phyloP scores from a whole-genome alignment of 1,284 basidiomycete species.

The Ceratobasidium sp. region DNA sequence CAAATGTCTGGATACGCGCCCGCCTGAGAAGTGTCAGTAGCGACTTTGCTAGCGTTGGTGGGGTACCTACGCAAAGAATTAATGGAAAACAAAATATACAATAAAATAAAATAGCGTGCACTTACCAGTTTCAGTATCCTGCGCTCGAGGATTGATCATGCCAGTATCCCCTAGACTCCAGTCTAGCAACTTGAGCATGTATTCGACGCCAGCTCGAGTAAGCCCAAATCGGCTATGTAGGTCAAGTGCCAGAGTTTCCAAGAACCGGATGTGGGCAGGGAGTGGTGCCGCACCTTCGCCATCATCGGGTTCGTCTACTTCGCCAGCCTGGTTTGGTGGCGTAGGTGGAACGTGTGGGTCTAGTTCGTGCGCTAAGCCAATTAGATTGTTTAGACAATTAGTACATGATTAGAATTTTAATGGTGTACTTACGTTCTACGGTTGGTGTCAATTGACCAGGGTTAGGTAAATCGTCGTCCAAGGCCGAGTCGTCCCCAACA shows the following conservation, averaged over 20 bases:
- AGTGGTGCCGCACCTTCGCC: neutral
- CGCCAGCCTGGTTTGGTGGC: neutral
- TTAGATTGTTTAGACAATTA: conserved; percentile 7
- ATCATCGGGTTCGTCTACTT: neutral
- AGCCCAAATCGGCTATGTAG: conserved; percentile 17
- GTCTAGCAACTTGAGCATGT: conserved; percentile 15
- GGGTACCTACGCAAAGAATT: conserved; percentile 13
- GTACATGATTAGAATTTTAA: neutral
- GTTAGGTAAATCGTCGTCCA: neutral
- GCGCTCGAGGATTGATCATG: neutral
- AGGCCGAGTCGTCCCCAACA: too few relatives aligned
- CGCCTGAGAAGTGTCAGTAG: neutral
- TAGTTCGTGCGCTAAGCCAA: neutral
- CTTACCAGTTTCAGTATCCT: conserved; percentile 5
- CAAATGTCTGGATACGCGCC: neutral
- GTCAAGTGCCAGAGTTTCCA: conserved; percentile 12
- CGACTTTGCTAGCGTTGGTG: conserved; percentile 12
- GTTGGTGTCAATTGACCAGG: neutral
- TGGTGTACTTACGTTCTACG: conserved; percentile 11
- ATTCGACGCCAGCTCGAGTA: conserved; percentile 15
- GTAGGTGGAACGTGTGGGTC: neutral
- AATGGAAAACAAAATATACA: neutral
- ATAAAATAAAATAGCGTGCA: neutral
- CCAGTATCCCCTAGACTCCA: conserved; percentile 24
- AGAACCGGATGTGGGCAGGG: conserved; percentile 22